Conservation (phyloP, 768 basidiomycete genomes). For the Rhodosporidiobolus odoratus region DNA sequence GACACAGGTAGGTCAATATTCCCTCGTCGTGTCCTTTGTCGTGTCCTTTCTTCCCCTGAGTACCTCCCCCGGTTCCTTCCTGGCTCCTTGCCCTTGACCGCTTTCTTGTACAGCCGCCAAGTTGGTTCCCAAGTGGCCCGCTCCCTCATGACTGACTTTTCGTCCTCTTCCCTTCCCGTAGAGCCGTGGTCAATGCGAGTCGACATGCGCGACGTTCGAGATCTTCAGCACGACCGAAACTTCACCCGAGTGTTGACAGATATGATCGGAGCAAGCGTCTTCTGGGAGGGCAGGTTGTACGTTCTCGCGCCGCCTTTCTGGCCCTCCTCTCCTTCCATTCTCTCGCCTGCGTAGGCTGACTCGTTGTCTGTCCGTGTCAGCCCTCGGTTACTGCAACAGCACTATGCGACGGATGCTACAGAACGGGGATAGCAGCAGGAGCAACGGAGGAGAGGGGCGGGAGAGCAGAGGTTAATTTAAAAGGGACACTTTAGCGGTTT, state of each 20-base stretch:
- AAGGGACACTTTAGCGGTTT: background rate
- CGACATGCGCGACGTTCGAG: conserved; percentile 27
- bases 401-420: conserved; percentile 25
- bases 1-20: conserved; percentile 14
- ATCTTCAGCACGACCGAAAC: conserved; percentile 14
- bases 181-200: conserved; percentile 35
- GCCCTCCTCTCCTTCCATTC: background rate
- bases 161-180: background rate
- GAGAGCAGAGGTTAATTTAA: background rate
- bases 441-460: too few relatives aligned
- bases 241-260: conserved; percentile 28
- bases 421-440: background rate
- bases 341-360: background rate
- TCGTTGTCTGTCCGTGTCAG: background rate
- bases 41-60: background rate
- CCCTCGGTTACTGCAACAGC: conserved; percentile 17
- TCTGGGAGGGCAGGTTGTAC: conserved; percentile 33
- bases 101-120: too few relatives aligned
- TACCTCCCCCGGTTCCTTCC: too few relatives aligned
- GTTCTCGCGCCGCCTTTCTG: conserved; percentile 2
- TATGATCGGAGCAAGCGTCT: conserved; percentile 32
- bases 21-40: background rate
- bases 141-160: background rate
- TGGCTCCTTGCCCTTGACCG: too few relatives aligned
- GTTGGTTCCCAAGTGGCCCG: background rate